phyloP scores from a whole-genome alignment of 345 rosid species.

The Eutrema japonicum region DNA sequence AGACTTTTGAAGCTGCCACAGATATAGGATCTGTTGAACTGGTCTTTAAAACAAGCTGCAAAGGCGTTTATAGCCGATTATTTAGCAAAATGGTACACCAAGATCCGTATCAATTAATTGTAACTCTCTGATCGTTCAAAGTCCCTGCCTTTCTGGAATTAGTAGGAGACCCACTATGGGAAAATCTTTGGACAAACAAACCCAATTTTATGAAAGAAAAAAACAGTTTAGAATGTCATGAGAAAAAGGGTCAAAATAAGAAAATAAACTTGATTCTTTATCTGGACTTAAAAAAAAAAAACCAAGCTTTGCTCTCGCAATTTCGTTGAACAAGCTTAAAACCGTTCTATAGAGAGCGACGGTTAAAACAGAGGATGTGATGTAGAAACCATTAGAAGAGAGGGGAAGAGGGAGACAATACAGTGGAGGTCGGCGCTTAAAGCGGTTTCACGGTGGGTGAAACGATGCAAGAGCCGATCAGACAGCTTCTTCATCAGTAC shows the following conservation, averaged over 20 bases:
- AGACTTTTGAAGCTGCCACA: slow-evolving; percentile 22
- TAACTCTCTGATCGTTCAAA: slow-evolving; percentile 20
- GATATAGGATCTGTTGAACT: slow-evolving; percentile 40
- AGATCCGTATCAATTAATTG: not conserved
- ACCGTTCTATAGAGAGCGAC: not conserved
- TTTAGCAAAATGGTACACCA: slow-evolving; percentile 16
- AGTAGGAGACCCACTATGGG: slow-evolving; percentile 2
- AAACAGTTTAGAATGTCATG: not conserved
- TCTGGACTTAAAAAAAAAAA: not conserved
- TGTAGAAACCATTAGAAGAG: slow-evolving; percentile 9
- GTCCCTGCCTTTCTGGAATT: slow-evolving; percentile 14
- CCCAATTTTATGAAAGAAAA: slow-evolving; percentile 11
- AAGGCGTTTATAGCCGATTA: slow-evolving; percentile 15
- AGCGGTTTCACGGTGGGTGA: slow-evolving; percentile 38
- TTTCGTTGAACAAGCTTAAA: slow-evolving; percentile 5
- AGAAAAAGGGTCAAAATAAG: not conserved
- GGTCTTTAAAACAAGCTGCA: slow-evolving; percentile 23
- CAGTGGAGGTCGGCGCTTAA: slow-evolving; percentile 40
- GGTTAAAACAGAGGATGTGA: slow-evolving; percentile 12
- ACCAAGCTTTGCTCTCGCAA: slow-evolving; percentile 20
- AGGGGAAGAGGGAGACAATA: slow-evolving; percentile 4
- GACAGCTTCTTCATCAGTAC: slow-evolving; percentile 51
- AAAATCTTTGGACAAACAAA: slow-evolving; percentile 12
- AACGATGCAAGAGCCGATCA: slow-evolving; percentile 47
- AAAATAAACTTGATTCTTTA: slow-evolving; percentile 1